Evolutionary conservation across 805 yeast genomes (phyloP), one percentile per base, ranked within the genome.

Genomic region (Nakazawaea ambrosiae): DNA sequence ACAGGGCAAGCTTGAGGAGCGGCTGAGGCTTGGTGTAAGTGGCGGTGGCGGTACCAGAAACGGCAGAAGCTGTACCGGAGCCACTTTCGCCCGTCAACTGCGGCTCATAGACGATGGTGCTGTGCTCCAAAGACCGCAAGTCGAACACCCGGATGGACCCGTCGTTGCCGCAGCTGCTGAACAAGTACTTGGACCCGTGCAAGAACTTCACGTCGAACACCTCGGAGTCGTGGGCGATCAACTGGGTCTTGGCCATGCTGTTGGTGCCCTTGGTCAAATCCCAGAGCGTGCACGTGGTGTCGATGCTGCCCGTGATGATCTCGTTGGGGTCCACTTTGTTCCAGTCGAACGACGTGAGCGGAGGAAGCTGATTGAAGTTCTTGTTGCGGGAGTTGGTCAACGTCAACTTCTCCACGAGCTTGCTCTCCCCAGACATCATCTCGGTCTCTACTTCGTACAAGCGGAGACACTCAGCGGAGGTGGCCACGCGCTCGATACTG

Each of bases 201-300:
- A 89, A 62, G 55, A 88, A 92, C 45, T 83, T 75, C 22, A 89
- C 97, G 55, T 92, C 98, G 55, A 76, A 86, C 4, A 92, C 98
- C 57, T 88, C 97, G 45, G 81, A 77, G 55, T 92, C 98, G 58
- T 92, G 98, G 0, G 98, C 97, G 46, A 92, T 92, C 33, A 92
- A 66, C 60, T 92, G 97, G 1, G 97, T 90, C 53, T 82, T 84
- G 12, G 95, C 95, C 4, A 68, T 63, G 3, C 73, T 78, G 31
- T 66, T 60, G 17, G 22, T 24, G 17, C 79, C 73, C 29, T 76
- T 70, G 18, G 66, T 59, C 23, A 88, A 57, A 59, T 92, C 97
- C 97, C 98, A 92, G 3, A 88, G 78, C 1, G 97, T 89, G 60
- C 98, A 92, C 1, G 98, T 92, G 1, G 98, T 92, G 60, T 92